These are phyloP conservation scores for Babesia bovis DNA, from an alignment of 169 alveolate species.

Conservation along the genomic window DNA sequence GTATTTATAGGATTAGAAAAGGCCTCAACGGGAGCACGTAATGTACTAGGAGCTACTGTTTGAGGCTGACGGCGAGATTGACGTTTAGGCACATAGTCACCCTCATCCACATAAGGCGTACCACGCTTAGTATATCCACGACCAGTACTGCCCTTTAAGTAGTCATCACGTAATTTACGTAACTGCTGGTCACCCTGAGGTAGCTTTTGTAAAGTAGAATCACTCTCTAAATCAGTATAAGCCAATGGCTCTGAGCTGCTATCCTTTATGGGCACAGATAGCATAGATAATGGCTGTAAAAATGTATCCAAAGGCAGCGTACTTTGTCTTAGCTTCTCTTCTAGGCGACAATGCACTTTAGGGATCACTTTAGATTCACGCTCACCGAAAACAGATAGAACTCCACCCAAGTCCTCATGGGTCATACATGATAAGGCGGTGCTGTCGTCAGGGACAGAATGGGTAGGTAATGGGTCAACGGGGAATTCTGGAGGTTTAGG, in stretches of 20 bases:
- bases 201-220: neutral
- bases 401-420: constrained; percentile 6
- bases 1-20: neutral
- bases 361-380: neutral
- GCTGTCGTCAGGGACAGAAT: neutral
- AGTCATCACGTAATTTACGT: constrained; percentile 24
- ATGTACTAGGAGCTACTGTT: neutral
- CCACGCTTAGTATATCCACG: neutral
- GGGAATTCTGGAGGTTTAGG: neutral
- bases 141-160: neutral
- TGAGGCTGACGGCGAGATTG: neutral
- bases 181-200: constrained; percentile 3
- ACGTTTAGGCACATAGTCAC: neutral
- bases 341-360: constrained; percentile 16
- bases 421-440: constrained; percentile 9
- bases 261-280: constrained; percentile 4
- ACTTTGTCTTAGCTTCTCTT: constrained; percentile 11
- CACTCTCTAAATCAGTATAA: neutral
- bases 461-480: neutral
- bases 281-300: constrained; percentile 25
- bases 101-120: constrained; percentile 8
- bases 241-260: neutral
- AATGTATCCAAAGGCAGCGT: constrained; percentile 22
- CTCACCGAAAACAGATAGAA: neutral
- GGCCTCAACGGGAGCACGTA: neutral